Base-by-base conservation (phyloP, 176 grass and related monocot genomes). In the Panicum miliaceum region DNA sequence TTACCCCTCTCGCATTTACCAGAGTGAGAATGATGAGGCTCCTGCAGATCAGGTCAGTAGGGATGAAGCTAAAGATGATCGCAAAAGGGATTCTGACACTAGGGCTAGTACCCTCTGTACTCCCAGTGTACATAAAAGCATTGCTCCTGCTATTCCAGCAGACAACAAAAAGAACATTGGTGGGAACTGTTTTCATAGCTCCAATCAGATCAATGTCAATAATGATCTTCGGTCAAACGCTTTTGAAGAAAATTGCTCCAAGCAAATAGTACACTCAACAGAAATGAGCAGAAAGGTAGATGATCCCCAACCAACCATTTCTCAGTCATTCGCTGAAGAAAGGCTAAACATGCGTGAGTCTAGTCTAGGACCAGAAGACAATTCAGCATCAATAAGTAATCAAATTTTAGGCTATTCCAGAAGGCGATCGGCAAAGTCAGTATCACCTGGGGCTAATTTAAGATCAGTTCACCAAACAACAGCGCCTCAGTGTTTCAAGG, bases 361-460 rank as follows among this genome's bases (percentile, higher is more conserved):
- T 62, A 83, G 70, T 69, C 78, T 68, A 79, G 47, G 71, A 72
- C 36, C 60, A 80, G 41, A 32, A 76, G 74, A 37, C 45, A 80
- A 75, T 70, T 45, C 43, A 58, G 27, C 80, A 37, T 42, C 68
- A 46, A 68, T 43, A 38, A 82, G 71, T 63, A 82, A 68, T n/a
- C 83, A 62, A 22, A 54, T 26, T 9, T 20, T 77, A 78, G 77
- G 73, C 79, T 95, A 91, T 78, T 84, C 79, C 10, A 93, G 82
- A 85, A 94, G 37, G 46, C 56, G 48, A 65, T 76, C 47, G 67
- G 71, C 40, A 43, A 92, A 91, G 61, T 85, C 87, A 66, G 54
- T 78, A 74, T 89, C 87, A 59, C 84, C 80, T 45, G 91, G 82
- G 63, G 57, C 81, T 88, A 70, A 77, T 77, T 88, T 71, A 90